Evolutionary conservation across 257 asterid species (phyloP), one percentile per base, ranked within the genome.

Genomic region (Capsicum pubescens): DNA sequence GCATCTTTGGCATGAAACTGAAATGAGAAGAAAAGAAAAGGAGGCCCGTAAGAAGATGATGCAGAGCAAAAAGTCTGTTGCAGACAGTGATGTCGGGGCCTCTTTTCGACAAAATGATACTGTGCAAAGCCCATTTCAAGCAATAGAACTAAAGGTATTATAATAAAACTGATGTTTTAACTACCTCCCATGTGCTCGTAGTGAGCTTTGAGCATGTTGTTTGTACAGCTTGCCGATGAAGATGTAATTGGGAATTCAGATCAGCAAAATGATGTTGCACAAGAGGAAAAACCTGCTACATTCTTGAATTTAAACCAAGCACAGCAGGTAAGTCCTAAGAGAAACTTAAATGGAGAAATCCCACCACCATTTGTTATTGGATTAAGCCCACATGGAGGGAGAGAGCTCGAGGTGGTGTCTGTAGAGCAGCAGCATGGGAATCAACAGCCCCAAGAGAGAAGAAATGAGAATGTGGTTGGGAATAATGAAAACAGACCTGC

Each of bases 321-420:
- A 15, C 82, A 8, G 74, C 90, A 17, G 63, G 87, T 68, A 10
- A 82, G 70, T 89, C 91, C 94, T 83, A 81, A 88, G 16, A 68
- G 87, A 44, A 82, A 32, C 67, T 52, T 82, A 8, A 55, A 82
- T 68, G 52, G 81, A 76, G 81, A 54, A 76, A 76, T 52, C 54
- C 71, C 44, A 11, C 71, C 71, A 26, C 71, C 71, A 32, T 64
- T 64, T 64, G 71, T n/a, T 64, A 64, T 64, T 8, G 71, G 71
- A 46, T 64, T 12, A 44, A 64, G 71, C 9, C 32, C 71, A 52
- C 56, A 9, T 15, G n/a, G 61, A 63, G 84, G 74, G 63, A 80
- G 58, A 74, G 84, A 80, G 12, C 44, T 80, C 8, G 19, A 66
- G 57, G 83, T 83, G 66, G 83, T 83, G 54, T 56, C 72, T 71